phyloP scores from a whole-genome alignment of 108 stramenopile genomes.

The Licmophora abbreviata region DNA sequence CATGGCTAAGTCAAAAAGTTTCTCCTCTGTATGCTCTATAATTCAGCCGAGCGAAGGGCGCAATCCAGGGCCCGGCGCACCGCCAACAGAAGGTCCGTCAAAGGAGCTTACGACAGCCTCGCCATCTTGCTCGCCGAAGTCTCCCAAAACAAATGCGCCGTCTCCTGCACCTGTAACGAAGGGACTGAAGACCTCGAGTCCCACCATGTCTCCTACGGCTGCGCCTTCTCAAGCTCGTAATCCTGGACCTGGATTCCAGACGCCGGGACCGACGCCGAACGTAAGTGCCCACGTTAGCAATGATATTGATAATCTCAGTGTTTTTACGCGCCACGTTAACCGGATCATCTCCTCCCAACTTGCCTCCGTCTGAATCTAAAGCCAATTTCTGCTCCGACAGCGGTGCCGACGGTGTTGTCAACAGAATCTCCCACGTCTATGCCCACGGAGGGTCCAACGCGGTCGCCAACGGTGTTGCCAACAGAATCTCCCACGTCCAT shows the following conservation, averaged over 20 bases:
- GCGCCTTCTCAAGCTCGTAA: background rate
- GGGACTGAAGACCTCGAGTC: conserved; percentile 6
- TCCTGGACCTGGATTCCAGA: no score
- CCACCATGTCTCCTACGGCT: background rate
- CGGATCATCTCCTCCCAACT: background rate
- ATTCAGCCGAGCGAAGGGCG: background rate
- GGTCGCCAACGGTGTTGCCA: background rate
- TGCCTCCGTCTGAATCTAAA: no score
- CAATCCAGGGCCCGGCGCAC: background rate
- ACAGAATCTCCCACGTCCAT: background rate
- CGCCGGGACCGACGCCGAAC: no score
- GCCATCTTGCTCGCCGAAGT: background rate
- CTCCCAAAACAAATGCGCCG: background rate
- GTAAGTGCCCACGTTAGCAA: no score
- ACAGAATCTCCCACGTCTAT: background rate
- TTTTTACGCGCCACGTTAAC: background rate
- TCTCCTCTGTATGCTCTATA: background rate
- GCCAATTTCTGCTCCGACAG: no score
- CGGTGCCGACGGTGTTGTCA: background rate
- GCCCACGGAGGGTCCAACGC: background rate
- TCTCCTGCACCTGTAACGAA: background rate
- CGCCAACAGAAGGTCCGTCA: background rate
- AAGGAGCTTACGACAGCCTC: background rate
- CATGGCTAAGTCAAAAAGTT: background rate
- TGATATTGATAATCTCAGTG: no score